These are phyloP conservation scores for Spizellomyces sp. DNA, from an alignment of 192 early-diverging fungal genomes.

Conservation along the genomic window DNA sequence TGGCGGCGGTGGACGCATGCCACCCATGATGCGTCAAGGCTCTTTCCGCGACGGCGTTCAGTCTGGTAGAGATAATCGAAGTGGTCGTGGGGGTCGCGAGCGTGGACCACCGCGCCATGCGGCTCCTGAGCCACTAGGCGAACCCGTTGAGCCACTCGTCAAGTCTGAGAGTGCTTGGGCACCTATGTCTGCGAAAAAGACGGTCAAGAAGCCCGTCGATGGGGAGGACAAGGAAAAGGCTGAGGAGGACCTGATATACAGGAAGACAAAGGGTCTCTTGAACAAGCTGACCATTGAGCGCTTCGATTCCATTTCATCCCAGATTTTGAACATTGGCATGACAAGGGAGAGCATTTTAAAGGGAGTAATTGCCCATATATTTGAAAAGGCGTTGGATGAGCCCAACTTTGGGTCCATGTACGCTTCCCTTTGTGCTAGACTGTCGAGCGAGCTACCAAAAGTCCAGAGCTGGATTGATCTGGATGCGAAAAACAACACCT, in stretches of 20 bases:
- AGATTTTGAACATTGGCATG: slow-evolving; percentile 81
- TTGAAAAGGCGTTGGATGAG: slow-evolving; percentile 96
- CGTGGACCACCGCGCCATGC: background rate
- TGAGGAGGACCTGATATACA: slow-evolving; percentile 27
- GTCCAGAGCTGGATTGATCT: slow-evolving; percentile 63
- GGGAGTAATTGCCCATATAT: slow-evolving; percentile 83
- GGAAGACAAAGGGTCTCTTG: slow-evolving; percentile 83
- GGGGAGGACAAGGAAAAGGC: slow-evolving; percentile 38
- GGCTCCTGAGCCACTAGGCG: slow-evolving; percentile 10
- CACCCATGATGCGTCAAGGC: background rate
- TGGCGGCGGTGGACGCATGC: slow-evolving; percentile 30
- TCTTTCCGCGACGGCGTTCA: slow-evolving; percentile 1
- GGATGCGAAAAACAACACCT: slow-evolving; percentile 71
- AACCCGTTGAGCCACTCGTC: slow-evolving; percentile 27
- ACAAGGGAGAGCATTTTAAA: slow-evolving; percentile 70
- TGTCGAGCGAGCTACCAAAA: slow-evolving; percentile 58
- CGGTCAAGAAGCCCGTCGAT: slow-evolving; percentile 32
- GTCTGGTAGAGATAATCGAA: slow-evolving; percentile 6
- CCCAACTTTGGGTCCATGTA: slow-evolving; percentile 89
- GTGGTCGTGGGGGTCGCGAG: slow-evolving; percentile 10
- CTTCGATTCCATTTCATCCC: slow-evolving; percentile 82
- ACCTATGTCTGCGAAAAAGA: slow-evolving; percentile 46
- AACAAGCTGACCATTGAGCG: slow-evolving; percentile 98
- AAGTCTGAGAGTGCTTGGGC: slow-evolving; percentile 65
- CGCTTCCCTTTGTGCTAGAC: slow-evolving; percentile 79